These are phyloP conservation scores for Physcia stellaris DNA, from an alignment of 495 filamentous ascomycete genomes.

Conservation along the genomic window DNA sequence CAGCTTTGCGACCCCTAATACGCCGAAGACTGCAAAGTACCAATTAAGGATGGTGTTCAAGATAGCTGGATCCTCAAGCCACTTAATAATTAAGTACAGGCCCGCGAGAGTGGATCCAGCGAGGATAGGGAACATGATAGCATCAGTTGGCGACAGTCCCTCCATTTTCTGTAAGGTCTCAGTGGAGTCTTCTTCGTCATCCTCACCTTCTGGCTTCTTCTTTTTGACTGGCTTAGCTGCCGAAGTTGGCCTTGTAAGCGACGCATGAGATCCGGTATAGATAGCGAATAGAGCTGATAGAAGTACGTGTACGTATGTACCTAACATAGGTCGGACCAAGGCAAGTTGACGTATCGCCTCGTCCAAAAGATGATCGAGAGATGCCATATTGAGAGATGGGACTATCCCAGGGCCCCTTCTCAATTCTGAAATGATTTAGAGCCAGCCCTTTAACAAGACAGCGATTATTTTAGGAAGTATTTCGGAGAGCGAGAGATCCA, in stretches of 20 bases:
- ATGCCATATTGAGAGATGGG: too few relatives aligned
- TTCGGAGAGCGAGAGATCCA: too few relatives aligned
- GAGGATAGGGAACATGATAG: constrained; percentile 72
- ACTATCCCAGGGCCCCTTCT: too few relatives aligned
- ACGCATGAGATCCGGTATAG: constrained; percentile 56
- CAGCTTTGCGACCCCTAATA: constrained; percentile 59
- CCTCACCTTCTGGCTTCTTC: constrained; percentile 25
- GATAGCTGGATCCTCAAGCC: constrained; percentile 64
- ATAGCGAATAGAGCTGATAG: constrained; percentile 59
- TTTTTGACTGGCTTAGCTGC: constrained; percentile 49
- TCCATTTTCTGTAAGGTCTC: constrained; percentile 52
- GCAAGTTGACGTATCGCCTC: not conserved
- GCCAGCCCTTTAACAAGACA: too few relatives aligned
- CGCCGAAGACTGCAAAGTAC: constrained; percentile 71
- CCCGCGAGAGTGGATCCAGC: constrained; percentile 60
- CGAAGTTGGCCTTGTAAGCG: constrained; percentile 62
- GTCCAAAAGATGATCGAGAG: too few relatives aligned
- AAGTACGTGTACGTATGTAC: constrained; percentile 55
- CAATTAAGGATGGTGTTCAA: constrained; percentile 73
- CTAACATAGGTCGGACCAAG: constrained; percentile 23
- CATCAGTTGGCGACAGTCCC: constrained; percentile 66
- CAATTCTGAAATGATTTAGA: too few relatives aligned
- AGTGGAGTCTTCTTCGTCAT: constrained; percentile 43
- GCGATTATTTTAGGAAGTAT: too few relatives aligned
- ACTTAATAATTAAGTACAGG: constrained; percentile 83